A percentile compares a stretch with the other conserved stretches of the same genome.
These are phyloP conservation scores for Glycine latifolia DNA, from an alignment of 306 rosid species.

Conservation along the genomic window DNA sequence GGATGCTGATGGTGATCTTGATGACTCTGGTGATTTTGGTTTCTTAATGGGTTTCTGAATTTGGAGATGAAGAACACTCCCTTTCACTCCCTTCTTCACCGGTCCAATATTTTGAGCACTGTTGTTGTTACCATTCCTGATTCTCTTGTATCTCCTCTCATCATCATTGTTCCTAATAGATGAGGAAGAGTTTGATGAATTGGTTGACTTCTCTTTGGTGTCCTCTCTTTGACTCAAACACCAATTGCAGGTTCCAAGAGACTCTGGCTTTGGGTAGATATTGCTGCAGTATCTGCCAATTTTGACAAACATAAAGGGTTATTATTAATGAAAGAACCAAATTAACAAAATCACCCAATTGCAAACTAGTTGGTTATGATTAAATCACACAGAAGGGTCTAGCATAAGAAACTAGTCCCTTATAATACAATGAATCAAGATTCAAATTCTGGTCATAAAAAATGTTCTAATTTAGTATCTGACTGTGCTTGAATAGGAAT, in stretches of 20 bases:
- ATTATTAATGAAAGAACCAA: not conserved
- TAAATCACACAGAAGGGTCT: not conserved
- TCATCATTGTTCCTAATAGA: conserved; percentile 51
- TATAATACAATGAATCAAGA: too few relatives aligned
- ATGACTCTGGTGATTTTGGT: conserved; percentile 56
- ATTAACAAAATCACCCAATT: not conserved
- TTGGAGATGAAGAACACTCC: conserved; percentile 44
- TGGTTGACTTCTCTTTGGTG: conserved; percentile 65
- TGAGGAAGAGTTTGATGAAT: conserved; percentile 81
- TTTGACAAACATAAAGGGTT: not conserved
- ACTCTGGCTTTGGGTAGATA: conserved; percentile 71
- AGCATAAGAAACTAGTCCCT: too few relatives aligned
- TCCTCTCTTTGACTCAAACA: conserved; percentile 73
- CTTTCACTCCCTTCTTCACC: conserved; percentile 42
- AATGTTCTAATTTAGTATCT: too few relatives aligned
- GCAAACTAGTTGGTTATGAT: not conserved
- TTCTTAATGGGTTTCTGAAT: conserved; percentile 68
- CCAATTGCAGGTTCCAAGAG: conserved; percentile 81
- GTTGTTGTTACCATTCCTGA: conserved; percentile 34
- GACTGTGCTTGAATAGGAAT: too few relatives aligned
- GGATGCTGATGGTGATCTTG: conserved; percentile 41
- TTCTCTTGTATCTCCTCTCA: conserved; percentile 45
- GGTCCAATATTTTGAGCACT: not conserved
- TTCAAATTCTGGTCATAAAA: too few relatives aligned
- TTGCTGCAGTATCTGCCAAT: conserved; percentile 86